Conservation (phyloP, 257 asterid species). For the Plectranthus barbatus region DNA sequence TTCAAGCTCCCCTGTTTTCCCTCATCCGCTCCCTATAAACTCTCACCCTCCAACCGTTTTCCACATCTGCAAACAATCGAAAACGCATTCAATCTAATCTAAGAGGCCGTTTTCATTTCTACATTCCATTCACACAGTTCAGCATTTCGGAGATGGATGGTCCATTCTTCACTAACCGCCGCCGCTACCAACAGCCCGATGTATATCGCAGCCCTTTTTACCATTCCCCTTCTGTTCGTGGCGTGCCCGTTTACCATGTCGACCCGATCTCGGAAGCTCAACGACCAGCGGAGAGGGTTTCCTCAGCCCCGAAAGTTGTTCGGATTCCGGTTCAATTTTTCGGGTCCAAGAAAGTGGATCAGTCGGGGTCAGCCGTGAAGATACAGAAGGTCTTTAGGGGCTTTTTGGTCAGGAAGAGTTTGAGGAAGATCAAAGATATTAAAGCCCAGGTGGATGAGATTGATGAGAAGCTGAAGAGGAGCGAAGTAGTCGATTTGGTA, state of each 20-base stretch:
- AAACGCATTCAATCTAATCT: no score
- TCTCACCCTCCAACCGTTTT: neutral
- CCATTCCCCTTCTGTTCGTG: neutral
- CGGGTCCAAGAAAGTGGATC: slow-evolving; percentile 26
- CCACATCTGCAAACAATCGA: neutral
- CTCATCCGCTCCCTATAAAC: neutral
- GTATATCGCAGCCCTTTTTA: neutral
- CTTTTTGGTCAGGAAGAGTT: slow-evolving; percentile 44
- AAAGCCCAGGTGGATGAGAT: slow-evolving; percentile 50
- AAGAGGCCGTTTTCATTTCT: no score
- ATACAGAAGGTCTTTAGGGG: slow-evolving; percentile 82
- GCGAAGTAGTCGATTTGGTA: slow-evolving; percentile 35
- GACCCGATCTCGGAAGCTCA: slow-evolving; percentile 2
- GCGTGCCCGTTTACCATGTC: slow-evolving; percentile 18
- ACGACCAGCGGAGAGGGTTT: neutral
- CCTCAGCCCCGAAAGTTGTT: slow-evolving; percentile 31
- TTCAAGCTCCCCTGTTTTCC: neutral
- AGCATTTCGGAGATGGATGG: slow-evolving; percentile 19
- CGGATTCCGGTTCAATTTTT: slow-evolving; percentile 58
- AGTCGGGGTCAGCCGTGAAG: slow-evolving; percentile 40
- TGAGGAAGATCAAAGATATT: slow-evolving; percentile 43
- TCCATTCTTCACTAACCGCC: slow-evolving; percentile 31
- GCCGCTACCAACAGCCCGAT: slow-evolving; percentile 25
- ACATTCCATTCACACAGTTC: neutral
- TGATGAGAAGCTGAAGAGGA: slow-evolving; percentile 29